Evolutionary conservation across 495 filamentous ascomycete genomes (phyloP), one percentile per base, ranked within the genome.

Genomic region (Aspergillus sclerotioniger): DNA sequence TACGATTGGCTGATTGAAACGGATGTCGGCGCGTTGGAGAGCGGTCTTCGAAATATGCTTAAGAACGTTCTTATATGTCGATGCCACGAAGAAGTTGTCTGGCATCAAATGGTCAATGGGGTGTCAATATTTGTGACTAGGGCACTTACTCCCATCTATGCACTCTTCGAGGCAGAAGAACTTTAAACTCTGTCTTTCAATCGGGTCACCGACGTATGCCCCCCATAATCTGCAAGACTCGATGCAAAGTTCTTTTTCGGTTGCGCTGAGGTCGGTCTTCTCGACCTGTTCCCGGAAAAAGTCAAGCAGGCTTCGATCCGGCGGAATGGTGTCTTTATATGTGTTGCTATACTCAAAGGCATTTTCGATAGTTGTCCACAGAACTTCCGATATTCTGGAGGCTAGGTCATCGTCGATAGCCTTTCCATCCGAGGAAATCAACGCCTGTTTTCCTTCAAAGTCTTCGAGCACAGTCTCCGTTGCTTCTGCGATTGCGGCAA

Each of bases 111-210:
- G 44, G 16, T 21, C 54, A 53, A 12, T 20, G 6, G 51, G 13
- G 17, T 43, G 29, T 9, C 32, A 53, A 41, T 44, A 49, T n/a
- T 25, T 9, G 6, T 51, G 2, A 16, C 3, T 10, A 41, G 31
- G 28, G 2, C 39, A 79, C 84, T 68, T 70, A 90, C 90, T 87
- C 48, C 92, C 92, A 65, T 95, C 92, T 64, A 96, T 86, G 57
- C 88, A 92, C 73, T 97, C 91, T 71, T 98, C 94, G n/a, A 98
- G 67, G 80, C 87, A 93, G 64, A 97, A 95, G 73, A 91, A 96
- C 67, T 88, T 94, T 54, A 98, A 67, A 70, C 91, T 96, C 65
- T 98, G 94, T 44, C 69, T 82, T 54, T 82, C 77, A 44, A 96
- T 79, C 16, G 84, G 79, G 46, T 88, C 90, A 9, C 94, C 94